Base-by-base conservation (phyloP, 2,329 filamentous ascomycete genomes). In the Thelonectria discophora region DNA sequence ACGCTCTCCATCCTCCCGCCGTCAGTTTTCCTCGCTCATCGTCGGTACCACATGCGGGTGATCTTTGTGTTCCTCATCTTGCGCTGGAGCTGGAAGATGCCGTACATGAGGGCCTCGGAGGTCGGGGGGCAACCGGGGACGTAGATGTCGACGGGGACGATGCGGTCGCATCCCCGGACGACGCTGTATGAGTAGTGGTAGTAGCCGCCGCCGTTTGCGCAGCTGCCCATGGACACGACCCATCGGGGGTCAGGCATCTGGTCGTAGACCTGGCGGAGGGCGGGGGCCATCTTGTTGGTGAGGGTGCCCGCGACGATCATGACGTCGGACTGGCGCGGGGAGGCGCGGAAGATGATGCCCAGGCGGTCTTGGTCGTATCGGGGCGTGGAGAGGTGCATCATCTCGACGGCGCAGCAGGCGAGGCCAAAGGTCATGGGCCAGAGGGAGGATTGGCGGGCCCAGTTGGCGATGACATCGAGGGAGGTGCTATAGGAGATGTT, bases 231-330 rank as follows among this genome's bases (percentile, higher is more conserved):
- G 70, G 88, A 91, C 72, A 87, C 78, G 70, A 94, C 92, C 92
- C 92, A 97, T 74, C 90, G 86, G 17, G 93, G 93, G 32, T 97
- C 93, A 30, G 93, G 92, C 93, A 97, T 97, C 83, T 97, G 93
- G 78, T 97, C 93, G 81, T 97, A 97, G 64, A 96, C 90, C 80
- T 95, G 92, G 77, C 93, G 86, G 74, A 97, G 82, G 34, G 93
- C 93, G 2, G 93, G 92, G 1, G 92, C 93, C 93, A 97, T 97
- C 84, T 97, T 97, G 84, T 97, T 97, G 70, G 92, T 96, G 64
- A 97, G 86, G 30, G 93, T 97, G 62, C 93, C 93, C 24, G 93
- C 93, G 20, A 97, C 93, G 72, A 97, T 95, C 92, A 97, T 95
- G 68, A 96, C 90, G 78, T 97, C 93, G 63, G 92, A 91, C 78